Evolutionary conservation across 805 yeast genomes (phyloP).

Genomic region (Ogataea nakhonphanomensis): DNA sequence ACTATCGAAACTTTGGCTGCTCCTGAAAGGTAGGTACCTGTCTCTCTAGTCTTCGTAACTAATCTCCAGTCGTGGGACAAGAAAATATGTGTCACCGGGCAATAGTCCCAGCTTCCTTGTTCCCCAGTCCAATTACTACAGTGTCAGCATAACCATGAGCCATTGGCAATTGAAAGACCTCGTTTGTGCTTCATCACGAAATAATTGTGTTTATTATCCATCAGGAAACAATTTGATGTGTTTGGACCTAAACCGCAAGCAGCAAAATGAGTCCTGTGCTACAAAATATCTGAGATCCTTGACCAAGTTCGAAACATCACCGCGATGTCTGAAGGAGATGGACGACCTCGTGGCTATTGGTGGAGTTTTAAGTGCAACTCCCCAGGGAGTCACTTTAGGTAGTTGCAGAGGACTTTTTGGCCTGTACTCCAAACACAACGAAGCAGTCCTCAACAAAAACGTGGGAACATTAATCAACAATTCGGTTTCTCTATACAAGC

Average conservation of each 20-base stretch:
- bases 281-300: slow-evolving; percentile 33
- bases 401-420: slow-evolving; percentile 64
- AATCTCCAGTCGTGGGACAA: slow-evolving; percentile 4
- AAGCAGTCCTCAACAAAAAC: slow-evolving; percentile 46
- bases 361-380: slow-evolving; percentile 36
- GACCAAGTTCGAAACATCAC: slow-evolving; percentile 59
- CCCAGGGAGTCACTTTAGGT: slow-evolving; percentile 22
- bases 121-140: slow-evolving; percentile 25
- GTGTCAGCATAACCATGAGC: slow-evolving; percentile 34
- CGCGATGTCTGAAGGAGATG: slow-evolving; percentile 65
- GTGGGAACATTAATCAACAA: slow-evolving; percentile 84
- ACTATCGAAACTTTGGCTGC: slow-evolving; percentile 15
- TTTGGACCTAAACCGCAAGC: slow-evolving; percentile 4
- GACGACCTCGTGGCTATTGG: slow-evolving; percentile 50
- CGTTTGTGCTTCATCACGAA: slow-evolving; percentile 48
- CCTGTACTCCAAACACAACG: slow-evolving; percentile 48
- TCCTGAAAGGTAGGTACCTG: slow-evolving; percentile 12
- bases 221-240: slow-evolving; percentile 47
- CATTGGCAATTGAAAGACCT: slow-evolving; percentile 55
- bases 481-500: slow-evolving; percentile 56
- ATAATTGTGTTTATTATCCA: slow-evolving; percentile 55
- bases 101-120: slow-evolving; percentile 18
- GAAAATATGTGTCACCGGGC: slow-evolving; percentile 2
- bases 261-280: slow-evolving; percentile 1
- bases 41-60: background rate